These are phyloP conservation scores for Arthrinium puccinioides DNA, from an alignment of 2,329 filamentous ascomycete species.

Conservation along the genomic window DNA sequence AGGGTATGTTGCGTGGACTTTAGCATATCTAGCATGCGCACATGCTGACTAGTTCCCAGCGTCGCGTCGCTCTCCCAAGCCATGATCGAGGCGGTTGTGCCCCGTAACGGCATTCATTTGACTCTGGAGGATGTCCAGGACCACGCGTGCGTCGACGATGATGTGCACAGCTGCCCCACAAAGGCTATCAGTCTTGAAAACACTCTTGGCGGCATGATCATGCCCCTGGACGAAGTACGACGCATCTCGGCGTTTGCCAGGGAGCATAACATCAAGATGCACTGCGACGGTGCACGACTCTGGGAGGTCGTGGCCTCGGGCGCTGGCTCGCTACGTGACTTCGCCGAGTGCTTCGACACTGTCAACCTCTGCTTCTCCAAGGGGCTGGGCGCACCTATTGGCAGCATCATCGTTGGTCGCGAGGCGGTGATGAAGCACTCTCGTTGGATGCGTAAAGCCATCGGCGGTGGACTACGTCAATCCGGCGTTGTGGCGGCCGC, in stretches of 20 bases:
- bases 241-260: constrained; percentile 25
- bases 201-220: constrained; percentile 27
- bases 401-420: constrained; percentile 36
- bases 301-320: constrained; percentile 42
- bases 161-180: constrained; percentile 33
- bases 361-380: constrained; percentile 43
- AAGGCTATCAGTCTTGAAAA: constrained; percentile 34
- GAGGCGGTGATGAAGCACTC: constrained; percentile 55
- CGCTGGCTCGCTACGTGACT: constrained; percentile 32
- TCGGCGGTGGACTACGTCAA: constrained; percentile 74
- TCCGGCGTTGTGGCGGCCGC: constrained; percentile 69
- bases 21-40: not conserved
- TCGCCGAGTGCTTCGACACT: constrained; percentile 39
- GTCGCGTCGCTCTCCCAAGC: constrained; percentile 60
- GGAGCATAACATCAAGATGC: constrained; percentile 31
- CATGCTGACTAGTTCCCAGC: constrained; percentile 5
- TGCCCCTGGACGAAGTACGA: constrained; percentile 24
- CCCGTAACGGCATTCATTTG: constrained; percentile 29
- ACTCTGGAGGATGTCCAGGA: constrained; percentile 33
- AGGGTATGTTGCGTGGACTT: constrained; percentile 24
- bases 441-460: constrained; percentile 71
- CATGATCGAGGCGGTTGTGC: constrained; percentile 40
- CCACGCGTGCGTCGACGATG: constrained; percentile 30
- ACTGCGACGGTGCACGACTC: constrained; percentile 44
- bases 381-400: constrained; percentile 44